These are phyloP conservation scores for Leishmania lainsoni DNA, from an alignment of 208 protist species.

Conservation along the genomic window DNA sequence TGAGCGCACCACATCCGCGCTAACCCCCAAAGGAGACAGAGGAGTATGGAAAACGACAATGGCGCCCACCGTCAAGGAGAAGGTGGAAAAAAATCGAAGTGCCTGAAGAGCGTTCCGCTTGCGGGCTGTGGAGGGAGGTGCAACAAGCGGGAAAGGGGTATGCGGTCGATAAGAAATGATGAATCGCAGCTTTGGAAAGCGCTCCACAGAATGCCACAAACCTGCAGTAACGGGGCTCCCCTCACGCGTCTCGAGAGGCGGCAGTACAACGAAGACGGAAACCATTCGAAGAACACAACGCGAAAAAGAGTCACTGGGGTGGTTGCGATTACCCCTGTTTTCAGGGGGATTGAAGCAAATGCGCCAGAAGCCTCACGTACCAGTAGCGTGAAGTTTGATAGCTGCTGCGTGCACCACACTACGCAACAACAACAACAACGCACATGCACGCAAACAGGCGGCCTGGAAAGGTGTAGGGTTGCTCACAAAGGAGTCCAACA, in stretches of 20 bases:
- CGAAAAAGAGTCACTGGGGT: not conserved
- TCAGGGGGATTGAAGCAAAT: not conserved
- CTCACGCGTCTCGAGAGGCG: not conserved
- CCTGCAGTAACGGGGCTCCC: not conserved
- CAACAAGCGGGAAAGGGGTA: not conserved
- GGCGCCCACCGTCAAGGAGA: not conserved
- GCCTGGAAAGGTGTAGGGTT: not conserved
- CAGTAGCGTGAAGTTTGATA: not conserved
- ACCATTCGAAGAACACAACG: not conserved
- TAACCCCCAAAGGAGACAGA: constrained; percentile 4
- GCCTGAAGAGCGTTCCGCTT: not conserved
- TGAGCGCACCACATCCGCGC: not conserved
- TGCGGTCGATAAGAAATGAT: not conserved
- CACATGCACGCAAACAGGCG: not conserved
- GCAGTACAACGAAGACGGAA: not conserved
- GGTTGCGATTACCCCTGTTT: not conserved
- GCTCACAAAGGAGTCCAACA: not conserved
- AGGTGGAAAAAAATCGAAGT: not conserved
- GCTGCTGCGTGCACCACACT: not conserved
- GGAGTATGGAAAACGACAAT: too few relatives aligned
- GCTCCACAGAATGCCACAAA: not conserved
- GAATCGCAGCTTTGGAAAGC: constrained; percentile 1
- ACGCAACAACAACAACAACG: not conserved
- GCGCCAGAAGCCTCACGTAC: not conserved
- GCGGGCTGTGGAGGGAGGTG: not conserved